Evolutionary conservation across 306 rosid species (phyloP), one percentile per base, ranked within the genome.

Genomic region (Mimosa pudica): DNA sequence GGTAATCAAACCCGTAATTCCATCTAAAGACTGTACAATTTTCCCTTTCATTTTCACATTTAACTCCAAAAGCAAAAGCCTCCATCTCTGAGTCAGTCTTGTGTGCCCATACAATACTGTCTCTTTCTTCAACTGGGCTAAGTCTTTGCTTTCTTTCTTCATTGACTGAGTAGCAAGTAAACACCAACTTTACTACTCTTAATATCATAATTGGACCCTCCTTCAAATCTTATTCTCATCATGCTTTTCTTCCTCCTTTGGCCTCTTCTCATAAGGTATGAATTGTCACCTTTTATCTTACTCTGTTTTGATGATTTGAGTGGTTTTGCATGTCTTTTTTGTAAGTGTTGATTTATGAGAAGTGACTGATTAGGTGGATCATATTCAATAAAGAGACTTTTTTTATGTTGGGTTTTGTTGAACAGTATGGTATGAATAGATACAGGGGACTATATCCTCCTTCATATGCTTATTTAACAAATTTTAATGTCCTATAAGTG

Each of bases 11-110:
- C 78, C 41, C 35, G n/a, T 13, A 20, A 32, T 30, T 20, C 71
- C 24, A 35, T 46, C 55, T 49, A 58, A 74, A 67, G 36, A 68
- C 36, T 55, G 63, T 24, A 18, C 32, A 57, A 57, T 57, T 57
- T 57, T 4, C 65, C 30, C 8, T 41, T 42, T 20, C 42, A 30
- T 42, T 41, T 41, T 51, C 44, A 20, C 33, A 1, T 44, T 68
- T 32, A 45, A 46, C 80, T 75, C 52, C 77, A 18, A 8, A 75
- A 69, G 44, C 77, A 18, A 8, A 75, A 69, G 80, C 77, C 76
- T 75, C 80, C 52, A 36, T 24, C 18, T 30, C 46, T 62, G 13
- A 66, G 48, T 16, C 71, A 36, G 10, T 33, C 13, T 32, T 24
- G 41, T 7, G 17, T 47, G 44, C 65, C 51, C 18, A 8, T 62